A percentile compares a stretch with the other conserved stretches of the same genome.
Evolutionary conservation across 192 early-diverging fungal genomes (phyloP).

Genomic region (Coemansia sp.): DNA sequence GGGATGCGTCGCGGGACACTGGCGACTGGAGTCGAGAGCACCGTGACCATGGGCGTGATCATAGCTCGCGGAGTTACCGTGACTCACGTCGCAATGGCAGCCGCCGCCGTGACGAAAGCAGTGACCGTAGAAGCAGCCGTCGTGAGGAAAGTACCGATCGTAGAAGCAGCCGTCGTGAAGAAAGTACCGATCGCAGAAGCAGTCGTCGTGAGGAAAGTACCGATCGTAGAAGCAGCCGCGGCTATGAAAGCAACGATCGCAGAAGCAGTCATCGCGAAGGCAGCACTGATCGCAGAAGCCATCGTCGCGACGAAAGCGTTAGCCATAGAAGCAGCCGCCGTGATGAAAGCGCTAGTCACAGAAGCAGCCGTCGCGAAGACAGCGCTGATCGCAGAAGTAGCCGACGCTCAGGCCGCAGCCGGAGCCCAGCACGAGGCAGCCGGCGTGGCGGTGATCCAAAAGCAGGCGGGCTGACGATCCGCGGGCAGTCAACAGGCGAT

Average conservation of each 20-base stretch:
- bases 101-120: background rate
- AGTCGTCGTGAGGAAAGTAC: background rate
- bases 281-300: background rate
- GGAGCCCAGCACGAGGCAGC: slow-evolving; percentile 28
- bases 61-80: background rate
- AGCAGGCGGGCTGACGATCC: slow-evolving; percentile 18
- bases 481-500: slow-evolving; percentile 19
- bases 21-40: background rate
- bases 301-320: slow-evolving; percentile 7
- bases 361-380: slow-evolving; percentile 7
- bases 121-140: background rate
- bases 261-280: background rate
- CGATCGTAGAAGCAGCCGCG: slow-evolving; percentile 1
- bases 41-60: background rate
- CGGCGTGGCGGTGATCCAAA: slow-evolving; percentile 7
- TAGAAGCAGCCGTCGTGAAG: background rate
- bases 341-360: background rate
- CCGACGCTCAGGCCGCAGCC: slow-evolving; percentile 16
- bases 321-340: slow-evolving; percentile 5
- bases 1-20: too few species aligned
- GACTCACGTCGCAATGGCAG: background rate
- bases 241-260: slow-evolving; percentile 10
- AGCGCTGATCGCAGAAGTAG: slow-evolving; percentile 1
- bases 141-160: background rate
- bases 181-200: background rate